Evolutionary conservation across 2,329 filamentous ascomycete species (phyloP), one percentile per base, ranked within the genome.

Genomic region (Talaromyces sp.): DNA sequence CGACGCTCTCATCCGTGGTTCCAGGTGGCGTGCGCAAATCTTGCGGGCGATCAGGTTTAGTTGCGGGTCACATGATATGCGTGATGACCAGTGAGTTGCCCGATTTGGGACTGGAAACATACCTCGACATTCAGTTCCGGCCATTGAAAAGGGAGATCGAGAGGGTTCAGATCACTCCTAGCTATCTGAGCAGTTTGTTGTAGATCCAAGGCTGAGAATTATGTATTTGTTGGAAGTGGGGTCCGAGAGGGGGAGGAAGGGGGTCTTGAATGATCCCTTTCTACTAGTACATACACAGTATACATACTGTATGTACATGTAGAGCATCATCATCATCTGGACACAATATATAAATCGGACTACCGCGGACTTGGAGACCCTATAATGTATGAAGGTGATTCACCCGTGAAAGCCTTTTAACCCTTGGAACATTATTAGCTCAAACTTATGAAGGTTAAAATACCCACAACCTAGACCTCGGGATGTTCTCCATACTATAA

Each of bases 181-280:
- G 32, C 14, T 16, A 14, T 27, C 24, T 27, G 24, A 27, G 24
- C 9, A 27, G 9, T 27, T 27, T 27, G 24, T 4, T 5, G 24
- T 27, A 27, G 24, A 27, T 27, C 24, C 9, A 27, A 27, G 24
- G 9, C 24, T 8, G 24, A 13, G 19, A 41, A 29, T 39, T n/a
- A n/a, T n/a, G n/a, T 16, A 37, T 36, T 45, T 6, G 20, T 20
- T 32, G 39, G 30, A 19, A 49, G 47, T 50, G 51, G 52, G 44
- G 36, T 45, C 43, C 20, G 19, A 17, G 22, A 44, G 29, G 20
- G 22, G 39, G 24, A 20, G 27, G 33, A 33, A 16, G 45, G 42
- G 29, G 16, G 32, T 45, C 29, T 7, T 16, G n/a, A 27, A 27
- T 27, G 24, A 27, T 9, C 24, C 24, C 24, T 27, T 27, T 9